Conservation (phyloP, 2,329 filamentous ascomycete genomes). For the Chaetoscypha palmicola region DNA sequence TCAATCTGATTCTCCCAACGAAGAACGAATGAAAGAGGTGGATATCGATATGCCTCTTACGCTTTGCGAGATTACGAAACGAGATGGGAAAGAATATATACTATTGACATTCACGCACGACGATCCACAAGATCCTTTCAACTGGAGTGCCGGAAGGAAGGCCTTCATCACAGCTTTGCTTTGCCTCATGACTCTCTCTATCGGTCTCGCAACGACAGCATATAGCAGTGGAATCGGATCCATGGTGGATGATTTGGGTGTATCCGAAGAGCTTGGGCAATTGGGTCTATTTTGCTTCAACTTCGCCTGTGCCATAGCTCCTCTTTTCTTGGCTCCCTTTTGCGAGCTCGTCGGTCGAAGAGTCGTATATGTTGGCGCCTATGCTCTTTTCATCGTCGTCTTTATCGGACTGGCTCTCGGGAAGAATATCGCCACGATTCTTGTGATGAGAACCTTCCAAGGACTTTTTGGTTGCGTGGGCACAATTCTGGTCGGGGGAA, state of each 20-base stretch:
- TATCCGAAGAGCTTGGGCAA: conserved; percentile 38
- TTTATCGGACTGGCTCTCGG: conserved; percentile 64
- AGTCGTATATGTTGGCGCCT: conserved; percentile 67
- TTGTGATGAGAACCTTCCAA: conserved; percentile 57
- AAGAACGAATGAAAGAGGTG: conserved; percentile 35
- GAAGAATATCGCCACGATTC: conserved; percentile 63
- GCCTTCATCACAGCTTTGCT: conserved; percentile 40
- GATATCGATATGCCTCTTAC: conserved; percentile 44
- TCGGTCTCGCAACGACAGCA: conserved; percentile 46
- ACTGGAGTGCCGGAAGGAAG: conserved; percentile 40
- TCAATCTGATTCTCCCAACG: conserved; percentile 28
- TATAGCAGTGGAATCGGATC: conserved; percentile 42
- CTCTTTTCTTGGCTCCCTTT: conserved; percentile 80
- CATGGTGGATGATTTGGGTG: conserved; percentile 40
- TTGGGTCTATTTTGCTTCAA: conserved; percentile 63
- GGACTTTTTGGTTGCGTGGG: conserved; percentile 66
- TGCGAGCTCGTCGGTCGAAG: conserved; percentile 80
- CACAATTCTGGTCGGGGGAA: conserved; percentile 74
- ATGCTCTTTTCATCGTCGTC: conserved; percentile 32
- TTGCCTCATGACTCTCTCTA: conserved; percentile 46
- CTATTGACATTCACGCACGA: conserved; percentile 39
- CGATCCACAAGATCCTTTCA: conserved; percentile 45
- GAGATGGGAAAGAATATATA: conserved; percentile 39
- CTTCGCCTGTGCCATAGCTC: conserved; percentile 71
- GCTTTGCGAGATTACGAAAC: conserved; percentile 35